A percentile compares a stretch with the other conserved stretches of the same genome.
These are phyloP conservation scores for Yamadazyma atmosphaerica DNA, from an alignment of 1,139 yeast species.

Conservation along the genomic window DNA sequence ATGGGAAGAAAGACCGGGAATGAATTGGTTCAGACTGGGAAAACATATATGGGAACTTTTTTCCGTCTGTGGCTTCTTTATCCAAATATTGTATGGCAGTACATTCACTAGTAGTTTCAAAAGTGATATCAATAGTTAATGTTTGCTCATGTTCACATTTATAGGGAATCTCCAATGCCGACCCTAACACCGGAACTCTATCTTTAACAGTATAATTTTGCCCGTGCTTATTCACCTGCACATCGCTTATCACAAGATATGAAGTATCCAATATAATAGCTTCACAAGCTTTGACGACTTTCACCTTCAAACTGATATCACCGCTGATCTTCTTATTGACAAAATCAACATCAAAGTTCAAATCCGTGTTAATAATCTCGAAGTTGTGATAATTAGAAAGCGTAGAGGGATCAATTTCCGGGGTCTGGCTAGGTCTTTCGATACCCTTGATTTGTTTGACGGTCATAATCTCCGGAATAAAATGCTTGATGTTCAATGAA, in stretches of 20 bases:
- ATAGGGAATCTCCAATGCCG: constrained; percentile 49
- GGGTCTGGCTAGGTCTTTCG: constrained; percentile 42
- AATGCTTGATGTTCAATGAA: too few relatives aligned
- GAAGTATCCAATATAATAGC: constrained; percentile 68
- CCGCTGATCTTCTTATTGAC: constrained; percentile 54
- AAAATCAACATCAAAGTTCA: constrained; percentile 60
- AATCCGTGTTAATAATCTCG: constrained; percentile 37
- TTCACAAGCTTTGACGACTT: constrained; percentile 20
- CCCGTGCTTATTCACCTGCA: constrained; percentile 42
- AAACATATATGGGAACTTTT: constrained; percentile 70
- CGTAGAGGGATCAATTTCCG: constrained; percentile 52
- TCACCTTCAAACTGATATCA: constrained; percentile 49
- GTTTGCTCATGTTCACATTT: constrained; percentile 14
- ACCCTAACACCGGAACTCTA: constrained; percentile 67
- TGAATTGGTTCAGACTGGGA: constrained; percentile 93
- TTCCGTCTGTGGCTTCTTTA: constrained; percentile 78
- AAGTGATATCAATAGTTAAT: constrained; percentile 45
- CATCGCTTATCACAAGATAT: constrained; percentile 50
- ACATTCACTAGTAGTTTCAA: constrained; percentile 69
- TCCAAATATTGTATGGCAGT: constrained; percentile 87
- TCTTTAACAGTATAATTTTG: constrained; percentile 40
- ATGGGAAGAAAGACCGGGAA: constrained; percentile 85
- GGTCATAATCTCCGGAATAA: not conserved
- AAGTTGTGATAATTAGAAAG: constrained; percentile 39
- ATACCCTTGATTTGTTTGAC: constrained; percentile 6